A percentile compares a stretch with the other conserved stretches of the same genome.
Conservation (phyloP, 306 rosid species). For the Quercus ilex region DNA sequence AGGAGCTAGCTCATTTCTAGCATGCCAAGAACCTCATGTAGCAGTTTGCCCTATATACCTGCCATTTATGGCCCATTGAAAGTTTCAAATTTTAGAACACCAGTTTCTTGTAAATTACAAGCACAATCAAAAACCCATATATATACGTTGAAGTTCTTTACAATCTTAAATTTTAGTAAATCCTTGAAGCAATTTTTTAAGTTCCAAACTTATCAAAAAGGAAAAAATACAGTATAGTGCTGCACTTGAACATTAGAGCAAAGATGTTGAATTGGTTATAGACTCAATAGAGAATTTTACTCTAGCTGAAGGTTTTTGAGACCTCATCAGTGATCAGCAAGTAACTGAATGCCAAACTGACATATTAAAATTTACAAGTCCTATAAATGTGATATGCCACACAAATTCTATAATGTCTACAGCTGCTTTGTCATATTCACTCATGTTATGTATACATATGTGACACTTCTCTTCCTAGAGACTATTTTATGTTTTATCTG, state of each 20-base stretch:
- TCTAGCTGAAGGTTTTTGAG: background rate
- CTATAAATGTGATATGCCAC: background rate
- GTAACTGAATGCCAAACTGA: background rate
- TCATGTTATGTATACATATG: background rate
- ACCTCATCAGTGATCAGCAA: background rate
- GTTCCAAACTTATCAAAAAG: background rate
- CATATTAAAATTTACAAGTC: background rate
- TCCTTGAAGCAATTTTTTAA: background rate
- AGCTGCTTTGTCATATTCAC: background rate
- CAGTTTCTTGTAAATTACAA: background rate
- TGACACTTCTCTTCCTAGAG: background rate
- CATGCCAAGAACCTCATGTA: background rate
- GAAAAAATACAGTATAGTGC: background rate
- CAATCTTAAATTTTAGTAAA: background rate
- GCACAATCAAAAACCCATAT: background rate
- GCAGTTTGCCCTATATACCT: background rate
- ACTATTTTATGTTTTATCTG: background rate
- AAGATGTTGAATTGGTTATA: background rate
- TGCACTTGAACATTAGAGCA: background rate
- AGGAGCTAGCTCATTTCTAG: background rate
- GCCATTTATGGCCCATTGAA: background rate
- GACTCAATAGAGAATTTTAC: background rate
- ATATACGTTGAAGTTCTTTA: background rate
- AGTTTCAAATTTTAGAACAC: background rate
- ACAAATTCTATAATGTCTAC: background rate